phyloP scores from a whole-genome alignment of 768 basidiomycete genomes.

The Phallus indusiatus region DNA sequence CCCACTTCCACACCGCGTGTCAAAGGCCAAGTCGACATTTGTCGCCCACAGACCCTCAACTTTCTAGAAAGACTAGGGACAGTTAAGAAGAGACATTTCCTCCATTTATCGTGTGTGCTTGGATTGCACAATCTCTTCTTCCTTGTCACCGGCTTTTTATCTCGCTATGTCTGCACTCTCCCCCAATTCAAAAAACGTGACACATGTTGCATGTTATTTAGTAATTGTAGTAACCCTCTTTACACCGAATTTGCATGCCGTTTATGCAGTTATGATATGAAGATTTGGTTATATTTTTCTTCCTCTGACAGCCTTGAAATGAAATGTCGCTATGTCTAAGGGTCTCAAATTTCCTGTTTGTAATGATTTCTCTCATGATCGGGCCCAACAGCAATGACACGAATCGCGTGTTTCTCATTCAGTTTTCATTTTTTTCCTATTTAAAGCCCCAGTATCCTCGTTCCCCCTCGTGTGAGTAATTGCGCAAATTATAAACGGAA shows the following conservation, averaged over 20 bases:
- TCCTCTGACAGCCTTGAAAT: too few species aligned
- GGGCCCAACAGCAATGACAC: too few species aligned
- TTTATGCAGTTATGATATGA: neutral
- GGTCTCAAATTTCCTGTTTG: neutral
- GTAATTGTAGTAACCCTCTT: neutral
- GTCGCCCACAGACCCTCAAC: slow-evolving; percentile 69
- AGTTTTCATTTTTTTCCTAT: neutral
- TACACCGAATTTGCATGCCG: neutral
- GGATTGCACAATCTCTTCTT: too few species aligned
- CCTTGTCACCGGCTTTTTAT: too few species aligned
- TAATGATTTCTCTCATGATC: neutral
- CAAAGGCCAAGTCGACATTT: slow-evolving; percentile 72
- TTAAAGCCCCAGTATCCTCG: neutral
- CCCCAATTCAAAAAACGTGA: neutral
- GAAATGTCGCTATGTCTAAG: neutral
- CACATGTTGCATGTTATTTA: neutral
- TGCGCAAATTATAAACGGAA: neutral
- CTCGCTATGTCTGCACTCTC: neutral
- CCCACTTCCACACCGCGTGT: slow-evolving; percentile 80
- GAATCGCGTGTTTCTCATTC: neutral
- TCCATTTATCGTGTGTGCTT: too few species aligned
- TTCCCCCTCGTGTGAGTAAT: neutral
- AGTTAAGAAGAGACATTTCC: neutral
- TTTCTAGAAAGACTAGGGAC: slow-evolving; percentile 32
- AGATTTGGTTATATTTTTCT: neutral